Base-by-base conservation (phyloP, 306 rosid species). In the Fragaria iinumae region DNA sequence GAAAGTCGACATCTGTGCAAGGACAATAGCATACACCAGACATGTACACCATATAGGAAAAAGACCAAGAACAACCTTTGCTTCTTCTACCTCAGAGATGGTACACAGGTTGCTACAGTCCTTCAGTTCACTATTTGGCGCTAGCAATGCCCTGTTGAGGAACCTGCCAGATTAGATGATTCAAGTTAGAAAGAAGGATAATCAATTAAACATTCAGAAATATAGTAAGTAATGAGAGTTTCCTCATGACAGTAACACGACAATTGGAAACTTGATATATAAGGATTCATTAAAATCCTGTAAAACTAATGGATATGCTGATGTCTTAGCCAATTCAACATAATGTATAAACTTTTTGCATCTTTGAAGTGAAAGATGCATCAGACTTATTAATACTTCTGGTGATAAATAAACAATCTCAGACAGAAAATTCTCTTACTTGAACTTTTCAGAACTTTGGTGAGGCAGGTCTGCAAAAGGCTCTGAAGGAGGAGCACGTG, bases 1-100 rank as follows among this genome's bases (percentile, higher is more conserved):
- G 81, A 85, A 85, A 72, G 88, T 85, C 8, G 83, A 44, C 13
- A 48, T 18, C 65, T 85, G 88, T 8, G 88, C 82, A 49, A 70
- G 77, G 12, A 75, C 81, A 47, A 80, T 18, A 7, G 81, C 80
- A 60, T n/a, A 81, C 9, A 25, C 78, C 78, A 85, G 79, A 59
- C 88, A 75, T 41, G 85, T 78, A 6, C 43, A 65, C 88, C 88
- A 84, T 49, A 84, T 77, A 9, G 85, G 83, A 69, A 36, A 65
- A 17, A 85, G 79, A 65, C 81, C 59, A 39, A 85, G 80, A 52
- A 85, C 72, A 36, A 73, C 62, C 77, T 79, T 85, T 79, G 88
- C 86, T 76, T 85, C 84, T 79, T 82, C 88, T 63, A 85, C 84
- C 63, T 85, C 84, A 23, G 32, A 50, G 27, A 62, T 8, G 3